Evolutionary conservation across 257 asterid genomes (phyloP), one percentile per base, ranked within the genome.

Genomic region (Nicotiana undulata): DNA sequence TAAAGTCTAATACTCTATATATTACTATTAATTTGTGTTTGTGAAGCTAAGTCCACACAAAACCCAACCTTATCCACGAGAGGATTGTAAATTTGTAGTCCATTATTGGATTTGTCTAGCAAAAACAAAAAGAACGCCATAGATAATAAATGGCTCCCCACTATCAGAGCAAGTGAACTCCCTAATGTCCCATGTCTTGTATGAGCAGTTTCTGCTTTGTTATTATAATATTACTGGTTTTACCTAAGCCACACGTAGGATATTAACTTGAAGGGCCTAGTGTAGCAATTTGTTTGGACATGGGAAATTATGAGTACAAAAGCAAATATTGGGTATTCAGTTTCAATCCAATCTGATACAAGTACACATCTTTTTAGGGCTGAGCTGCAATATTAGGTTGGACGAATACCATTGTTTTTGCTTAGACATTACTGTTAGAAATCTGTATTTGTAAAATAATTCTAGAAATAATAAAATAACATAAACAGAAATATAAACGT

Each of bases 81-180:
- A 60, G 31, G 65, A 9, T 9, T 60, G 31, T 60, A 60, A 60
- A 0, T 9, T 9, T 22, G 4, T 60, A 60, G 16, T 3, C 8
- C 9, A 60, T 8, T 59, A 59, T 8, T 60, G 18, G 29, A 37
- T 10, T 5, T 44, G 58, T 70, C 90, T 77, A 17, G 84, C 75
- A 72, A 84, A 80, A 77, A 79, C 70, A 5, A 89, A 29, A 85
- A 22, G 68, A 77, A 15, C 34, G 80, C 16, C 85, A 34, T 34
- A 18, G 18, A n/a, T 31, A 70, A 70, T 70, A 70, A 70, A 6
- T 70, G 58, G 77, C 77, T 70, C 77, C 77, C 77, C 77, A 70
- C 58, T 44, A 70, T 70, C 6, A 32, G 52, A 32, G 75, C 75
- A 66, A 66, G 9, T 32, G 1, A 32, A 66, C 17, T 66, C 75